These are phyloP conservation scores for Exophiala aquamarina DNA, from an alignment of 2,329 filamentous ascomycete genomes.

Conservation along the genomic window DNA sequence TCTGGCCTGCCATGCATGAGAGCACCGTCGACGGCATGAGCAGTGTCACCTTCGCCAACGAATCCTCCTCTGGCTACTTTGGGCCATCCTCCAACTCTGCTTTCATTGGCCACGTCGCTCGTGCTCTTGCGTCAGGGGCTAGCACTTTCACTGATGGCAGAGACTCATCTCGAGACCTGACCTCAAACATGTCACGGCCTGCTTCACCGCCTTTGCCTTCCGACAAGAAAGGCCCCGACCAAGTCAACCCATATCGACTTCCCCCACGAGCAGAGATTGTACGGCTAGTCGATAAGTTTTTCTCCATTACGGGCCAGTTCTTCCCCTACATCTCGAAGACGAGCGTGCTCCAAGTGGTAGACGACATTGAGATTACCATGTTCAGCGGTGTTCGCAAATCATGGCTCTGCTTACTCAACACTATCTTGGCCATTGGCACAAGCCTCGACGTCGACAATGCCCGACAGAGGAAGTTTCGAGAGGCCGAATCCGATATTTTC, in stretches of 20 bases:
- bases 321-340: constrained; percentile 6
- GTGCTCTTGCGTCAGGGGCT: constrained; percentile 1
- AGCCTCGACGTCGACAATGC: not conserved
- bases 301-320: constrained; percentile 3
- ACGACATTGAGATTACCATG: constrained; percentile 2
- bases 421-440: constrained; percentile 6
- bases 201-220: not conserved
- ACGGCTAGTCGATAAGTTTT: not conserved
- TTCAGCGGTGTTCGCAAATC: constrained; percentile 6
- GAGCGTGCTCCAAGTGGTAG: constrained; percentile 3
- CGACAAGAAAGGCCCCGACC: not conserved
- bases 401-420: constrained; percentile 3
- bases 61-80: constrained; percentile 32
- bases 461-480: not conserved
- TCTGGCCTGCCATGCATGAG: constrained; percentile 11
- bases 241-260: constrained; percentile 3
- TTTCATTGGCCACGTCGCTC: constrained; percentile 33
- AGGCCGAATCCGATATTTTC: constrained; percentile 5
- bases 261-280: constrained; percentile 1
- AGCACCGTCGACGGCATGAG: constrained; percentile 37
- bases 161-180: constrained; percentile 2
- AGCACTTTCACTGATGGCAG: not conserved
- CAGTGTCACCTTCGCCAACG: constrained; percentile 35
- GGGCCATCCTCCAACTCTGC: constrained; percentile 6
- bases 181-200: not conserved